These are phyloP conservation scores for Penicillium riverlandense DNA, from an alignment of 495 filamentous ascomycete genomes.

Conservation along the genomic window DNA sequence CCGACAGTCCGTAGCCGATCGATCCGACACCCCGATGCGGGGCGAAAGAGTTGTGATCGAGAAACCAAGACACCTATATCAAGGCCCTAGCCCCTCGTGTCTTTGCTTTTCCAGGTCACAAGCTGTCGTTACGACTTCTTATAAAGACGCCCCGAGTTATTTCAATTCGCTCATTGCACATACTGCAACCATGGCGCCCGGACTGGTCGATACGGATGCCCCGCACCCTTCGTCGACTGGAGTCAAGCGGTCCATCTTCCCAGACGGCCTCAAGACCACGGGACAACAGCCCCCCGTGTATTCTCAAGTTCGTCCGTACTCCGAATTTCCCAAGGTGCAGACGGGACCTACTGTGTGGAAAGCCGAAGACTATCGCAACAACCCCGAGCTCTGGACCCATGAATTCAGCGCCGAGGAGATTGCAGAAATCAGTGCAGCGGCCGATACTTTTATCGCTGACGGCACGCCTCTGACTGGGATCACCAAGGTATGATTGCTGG, in stretches of 20 bases:
- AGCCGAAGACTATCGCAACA: conserved; percentile 58
- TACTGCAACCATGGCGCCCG: conserved; percentile 9
- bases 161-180: not conserved
- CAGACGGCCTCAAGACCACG: conserved; percentile 58
- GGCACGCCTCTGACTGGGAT: conserved; percentile 66
- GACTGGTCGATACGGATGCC: conserved; percentile 3
- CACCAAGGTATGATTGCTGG: conserved; percentile 41
- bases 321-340: conserved; percentile 66
- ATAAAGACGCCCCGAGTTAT: not conserved
- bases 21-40: conserved; percentile 13
- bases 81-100: no score
- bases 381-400: conserved; percentile 74
- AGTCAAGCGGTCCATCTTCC: conserved; percentile 32
- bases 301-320: conserved; percentile 58
- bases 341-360: conserved; percentile 74
- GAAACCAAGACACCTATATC: no score
- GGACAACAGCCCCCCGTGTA: conserved; percentile 76
- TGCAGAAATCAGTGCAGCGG: conserved; percentile 55
- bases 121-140: no score
- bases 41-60: not conserved
- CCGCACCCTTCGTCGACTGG: not conserved
- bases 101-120: no score
- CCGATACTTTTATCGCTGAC: conserved; percentile 60
- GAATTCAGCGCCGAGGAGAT: conserved; percentile 59
- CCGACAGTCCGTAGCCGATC: conserved; percentile 1